phyloP scores from a whole-genome alignment of 176 grass and related monocot genomes.

The Microstegium vimineum region DNA sequence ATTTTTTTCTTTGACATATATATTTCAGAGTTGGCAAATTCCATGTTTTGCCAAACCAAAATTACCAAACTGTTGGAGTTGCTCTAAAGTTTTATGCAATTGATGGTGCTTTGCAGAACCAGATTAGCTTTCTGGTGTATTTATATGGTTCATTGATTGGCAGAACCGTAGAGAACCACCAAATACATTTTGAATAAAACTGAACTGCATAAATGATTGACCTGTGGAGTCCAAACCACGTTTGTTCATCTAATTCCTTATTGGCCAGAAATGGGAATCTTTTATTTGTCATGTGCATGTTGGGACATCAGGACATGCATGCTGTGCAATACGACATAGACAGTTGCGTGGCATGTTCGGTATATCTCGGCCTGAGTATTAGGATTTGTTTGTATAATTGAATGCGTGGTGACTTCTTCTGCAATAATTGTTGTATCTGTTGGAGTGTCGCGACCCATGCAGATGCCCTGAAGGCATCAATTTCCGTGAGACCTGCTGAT shows the following conservation, averaged over 20 bases:
- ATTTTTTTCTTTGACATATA: too few relatives aligned
- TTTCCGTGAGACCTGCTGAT: neutral
- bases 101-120: neutral
- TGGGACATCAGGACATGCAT: neutral
- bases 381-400: neutral
- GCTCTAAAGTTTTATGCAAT: too few relatives aligned
- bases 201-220: neutral
- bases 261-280: neutral
- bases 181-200: neutral
- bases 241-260: neutral
- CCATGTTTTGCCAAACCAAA: too few relatives aligned
- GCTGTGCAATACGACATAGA: neutral
- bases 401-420: neutral
- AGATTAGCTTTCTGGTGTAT: neutral
- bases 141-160: neutral
- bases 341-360: neutral
- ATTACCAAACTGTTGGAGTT: too few relatives aligned
- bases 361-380: neutral
- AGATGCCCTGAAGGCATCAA: neutral
- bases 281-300: neutral
- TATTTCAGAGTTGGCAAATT: too few relatives aligned
- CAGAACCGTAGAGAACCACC: neutral
- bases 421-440: constrained; percentile 7
- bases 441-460: neutral
- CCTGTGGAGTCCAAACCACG: neutral